Evolutionary conservation across 331 rosid species (phyloP).

Genomic region (Acacia concinna): DNA sequence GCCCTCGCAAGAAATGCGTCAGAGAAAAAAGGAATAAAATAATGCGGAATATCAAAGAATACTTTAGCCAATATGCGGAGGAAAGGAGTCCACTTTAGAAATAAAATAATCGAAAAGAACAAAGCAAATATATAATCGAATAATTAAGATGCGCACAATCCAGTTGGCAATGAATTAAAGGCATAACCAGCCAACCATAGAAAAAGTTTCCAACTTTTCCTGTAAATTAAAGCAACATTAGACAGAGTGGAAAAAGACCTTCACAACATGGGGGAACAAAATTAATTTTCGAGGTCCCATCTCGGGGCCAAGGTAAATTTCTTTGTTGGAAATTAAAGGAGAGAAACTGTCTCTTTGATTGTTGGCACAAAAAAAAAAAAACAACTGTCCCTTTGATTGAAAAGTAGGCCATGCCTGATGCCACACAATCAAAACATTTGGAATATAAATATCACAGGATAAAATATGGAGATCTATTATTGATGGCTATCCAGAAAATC

Average conservation of each 20-base stretch:
- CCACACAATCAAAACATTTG: background rate
- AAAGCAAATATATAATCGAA: background rate
- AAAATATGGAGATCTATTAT: background rate
- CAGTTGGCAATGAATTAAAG: background rate
- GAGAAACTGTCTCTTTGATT: background rate
- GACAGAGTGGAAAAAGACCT: constrained; percentile 21
- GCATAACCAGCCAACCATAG: background rate
- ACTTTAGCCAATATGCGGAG: background rate
- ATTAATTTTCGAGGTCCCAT: constrained; percentile 16
- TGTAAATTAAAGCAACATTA: constrained; percentile 34
- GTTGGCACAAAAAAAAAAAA: too few relatives aligned
- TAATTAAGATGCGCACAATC: background rate
- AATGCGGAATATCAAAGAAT: background rate
- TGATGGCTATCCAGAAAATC: background rate
- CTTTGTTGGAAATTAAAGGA: constrained; percentile 1
- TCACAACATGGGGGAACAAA: constrained; percentile 21
- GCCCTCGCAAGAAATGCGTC: background rate
- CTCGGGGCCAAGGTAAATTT: constrained; percentile 8
- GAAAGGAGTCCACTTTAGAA: background rate
- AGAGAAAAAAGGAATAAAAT: background rate
- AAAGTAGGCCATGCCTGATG: background rate
- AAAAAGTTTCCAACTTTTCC: constrained; percentile 16
- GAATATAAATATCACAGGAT: background rate
- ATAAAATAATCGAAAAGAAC: background rate
- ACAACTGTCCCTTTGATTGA: background rate